Evolutionary conservation across 805 yeast species (phyloP), one percentile per base, ranked within the genome.

Genomic region (Kuraishia molischiana): DNA sequence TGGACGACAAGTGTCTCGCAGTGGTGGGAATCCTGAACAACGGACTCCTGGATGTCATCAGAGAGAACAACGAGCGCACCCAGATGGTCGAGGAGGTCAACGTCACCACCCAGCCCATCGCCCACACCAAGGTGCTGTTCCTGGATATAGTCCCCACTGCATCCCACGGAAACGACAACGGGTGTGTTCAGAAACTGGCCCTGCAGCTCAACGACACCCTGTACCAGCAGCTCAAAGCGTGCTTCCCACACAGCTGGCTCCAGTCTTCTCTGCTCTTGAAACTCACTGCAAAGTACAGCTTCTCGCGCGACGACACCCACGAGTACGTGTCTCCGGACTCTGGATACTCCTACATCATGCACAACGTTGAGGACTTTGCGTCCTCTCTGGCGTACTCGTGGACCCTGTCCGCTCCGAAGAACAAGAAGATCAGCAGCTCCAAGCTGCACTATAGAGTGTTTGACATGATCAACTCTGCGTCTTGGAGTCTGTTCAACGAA

Each of bases 361-460:
- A n/a, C 19, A 14, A 5, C 28, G 13, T n/a, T 13, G 17, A 34
- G 34, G 14, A 17, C n/a, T 19, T 35, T 35, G 38, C n/a, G 6
- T 11, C 29, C n/a, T 15, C 19, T 35, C 18, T 21, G 26, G 29
- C n/a, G 24, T 14, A 20, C 34, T 22, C 26, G 8, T 22, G 26
- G 26, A 22, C 26, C 11, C 26, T 22, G 26, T 8, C 26, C 11
- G 31, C 31, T 28, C 31, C 31, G 13, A 9, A 17, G 8, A 31
- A 15, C 17, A 32, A 32, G 22, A 40, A 38, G 24, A 31, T 52
- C 20, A 45, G 52, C 13, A 43, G 54, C 2, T 45, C 44, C 30
- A 43, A 40, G 19, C 44, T 59, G 3, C 62, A 59, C 32, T 53
- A 54, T 34, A 48, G 46, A 32, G 41, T 59, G 2, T 60, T 49